These are phyloP conservation scores for Penicillium angulare DNA, from an alignment of 495 filamentous ascomycete species.

Conservation along the genomic window DNA sequence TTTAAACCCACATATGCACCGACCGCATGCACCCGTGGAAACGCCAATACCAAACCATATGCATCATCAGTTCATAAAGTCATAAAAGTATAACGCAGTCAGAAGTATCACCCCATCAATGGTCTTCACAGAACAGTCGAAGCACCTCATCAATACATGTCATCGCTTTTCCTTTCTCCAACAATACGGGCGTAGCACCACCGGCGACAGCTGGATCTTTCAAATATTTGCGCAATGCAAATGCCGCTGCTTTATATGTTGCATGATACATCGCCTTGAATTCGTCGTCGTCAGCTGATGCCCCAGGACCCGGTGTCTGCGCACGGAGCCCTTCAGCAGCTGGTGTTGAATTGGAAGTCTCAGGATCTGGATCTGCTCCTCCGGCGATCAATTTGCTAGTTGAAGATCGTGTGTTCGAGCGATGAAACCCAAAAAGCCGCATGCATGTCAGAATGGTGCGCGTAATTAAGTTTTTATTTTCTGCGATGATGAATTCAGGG, in stretches of 20 bases:
- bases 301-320: conserved; percentile 20
- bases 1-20: background rate
- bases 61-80: conserved; percentile 14
- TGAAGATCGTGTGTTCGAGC: conserved; percentile 31
- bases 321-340: conserved; percentile 16
- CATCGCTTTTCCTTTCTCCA: conserved; percentile 46
- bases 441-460: conserved; percentile 59
- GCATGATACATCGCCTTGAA: conserved; percentile 68
- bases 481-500: conserved; percentile 36
- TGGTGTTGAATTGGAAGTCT: conserved; percentile 6
- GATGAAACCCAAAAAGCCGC: conserved; percentile 61
- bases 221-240: conserved; percentile 54
- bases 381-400: conserved; percentile 15
- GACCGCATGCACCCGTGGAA: background rate
- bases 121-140: conserved; percentile 45
- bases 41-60: background rate
- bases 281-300: conserved; percentile 51
- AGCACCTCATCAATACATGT: conserved; percentile 46
- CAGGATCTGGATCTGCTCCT: conserved; percentile 15
- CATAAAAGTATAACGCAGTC: background rate
- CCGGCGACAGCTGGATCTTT: conserved; percentile 17
- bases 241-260: conserved; percentile 58
- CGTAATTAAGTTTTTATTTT: conserved; percentile 44
- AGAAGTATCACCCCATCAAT: conserved; percentile 14
- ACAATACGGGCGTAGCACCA: conserved; percentile 18